These are phyloP conservation scores for Podospora sp. DNA, from an alignment of 495 filamentous ascomycete species.

Conservation along the genomic window DNA sequence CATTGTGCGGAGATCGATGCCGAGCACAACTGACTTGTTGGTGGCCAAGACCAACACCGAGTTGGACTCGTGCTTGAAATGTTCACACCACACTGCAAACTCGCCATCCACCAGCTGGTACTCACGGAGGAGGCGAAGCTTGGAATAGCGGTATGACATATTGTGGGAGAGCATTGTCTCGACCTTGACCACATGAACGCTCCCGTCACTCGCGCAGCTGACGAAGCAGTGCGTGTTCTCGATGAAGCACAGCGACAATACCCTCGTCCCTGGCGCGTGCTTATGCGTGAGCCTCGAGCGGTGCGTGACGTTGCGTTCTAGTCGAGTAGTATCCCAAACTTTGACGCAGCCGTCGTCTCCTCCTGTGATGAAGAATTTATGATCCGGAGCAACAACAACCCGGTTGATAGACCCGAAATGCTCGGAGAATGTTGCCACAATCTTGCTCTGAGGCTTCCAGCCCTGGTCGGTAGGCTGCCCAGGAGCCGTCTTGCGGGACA, in stretches of 20 bases:
- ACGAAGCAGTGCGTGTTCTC: constrained; percentile 93
- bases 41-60: constrained; percentile 87
- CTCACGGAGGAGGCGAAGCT: constrained; percentile 72
- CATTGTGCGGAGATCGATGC: constrained; percentile 90
- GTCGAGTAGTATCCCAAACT: constrained; percentile 86
- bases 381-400: constrained; percentile 82
- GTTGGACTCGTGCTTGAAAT: constrained; percentile 78
- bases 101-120: constrained; percentile 76
- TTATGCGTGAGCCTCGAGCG: constrained; percentile 84
- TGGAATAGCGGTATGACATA: constrained; percentile 71
- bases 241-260: constrained; percentile 83
- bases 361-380: constrained; percentile 90
- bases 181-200: constrained; percentile 84
- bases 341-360: constrained; percentile 92
- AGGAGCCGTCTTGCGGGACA: constrained; percentile 57
- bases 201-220: constrained; percentile 87
- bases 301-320: constrained; percentile 88
- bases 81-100: constrained; percentile 88
- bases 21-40: constrained; percentile 77
- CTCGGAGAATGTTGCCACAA: constrained; percentile 86
- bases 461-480: constrained; percentile 38
- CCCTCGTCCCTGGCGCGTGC: constrained; percentile 67
- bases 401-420: constrained; percentile 82
- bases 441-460: constrained; percentile 83
- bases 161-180: constrained; percentile 64